Evolutionary conservation across 2,329 filamentous ascomycete species (phyloP).

Genomic region (Acephala macrosclerotiorum): DNA sequence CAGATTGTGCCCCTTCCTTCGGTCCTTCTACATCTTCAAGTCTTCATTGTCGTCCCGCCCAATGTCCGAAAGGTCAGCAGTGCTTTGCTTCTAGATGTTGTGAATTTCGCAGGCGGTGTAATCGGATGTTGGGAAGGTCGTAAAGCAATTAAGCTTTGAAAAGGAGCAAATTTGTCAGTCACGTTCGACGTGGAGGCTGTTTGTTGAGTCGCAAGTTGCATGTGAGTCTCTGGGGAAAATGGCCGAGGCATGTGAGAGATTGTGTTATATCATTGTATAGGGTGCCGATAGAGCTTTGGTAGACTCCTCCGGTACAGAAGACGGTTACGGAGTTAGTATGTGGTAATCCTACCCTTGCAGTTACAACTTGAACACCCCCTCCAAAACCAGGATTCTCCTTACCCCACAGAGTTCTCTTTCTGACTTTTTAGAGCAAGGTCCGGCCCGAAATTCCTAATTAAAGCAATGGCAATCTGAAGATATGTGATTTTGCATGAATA

Average conservation of each 20-base stretch:
- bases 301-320: neutral
- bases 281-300: neutral
- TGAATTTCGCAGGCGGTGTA: neutral
- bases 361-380: neutral
- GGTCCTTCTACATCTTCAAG: slow-evolving; percentile 26
- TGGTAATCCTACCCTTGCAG: neutral
- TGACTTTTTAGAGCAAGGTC: neutral
- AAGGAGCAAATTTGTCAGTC: neutral
- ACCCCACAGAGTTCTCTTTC: slow-evolving; percentile 2
- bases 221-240: slow-evolving; percentile 16
- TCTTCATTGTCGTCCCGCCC: neutral
- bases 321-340: no score
- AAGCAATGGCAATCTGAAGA: neutral
- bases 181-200: neutral
- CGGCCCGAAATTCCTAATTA: slow-evolving; percentile 19
- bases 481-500: neutral
- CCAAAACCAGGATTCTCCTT: neutral
- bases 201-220: neutral
- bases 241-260: slow-evolving; percentile 12
- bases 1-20: slow-evolving; percentile 14
- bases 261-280: neutral
- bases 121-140: neutral
- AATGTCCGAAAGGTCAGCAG: neutral
- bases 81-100: neutral
- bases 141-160: neutral